phyloP scores from a whole-genome alignment of 2,329 filamentous ascomycete species.

The Grosmannia serpens region DNA sequence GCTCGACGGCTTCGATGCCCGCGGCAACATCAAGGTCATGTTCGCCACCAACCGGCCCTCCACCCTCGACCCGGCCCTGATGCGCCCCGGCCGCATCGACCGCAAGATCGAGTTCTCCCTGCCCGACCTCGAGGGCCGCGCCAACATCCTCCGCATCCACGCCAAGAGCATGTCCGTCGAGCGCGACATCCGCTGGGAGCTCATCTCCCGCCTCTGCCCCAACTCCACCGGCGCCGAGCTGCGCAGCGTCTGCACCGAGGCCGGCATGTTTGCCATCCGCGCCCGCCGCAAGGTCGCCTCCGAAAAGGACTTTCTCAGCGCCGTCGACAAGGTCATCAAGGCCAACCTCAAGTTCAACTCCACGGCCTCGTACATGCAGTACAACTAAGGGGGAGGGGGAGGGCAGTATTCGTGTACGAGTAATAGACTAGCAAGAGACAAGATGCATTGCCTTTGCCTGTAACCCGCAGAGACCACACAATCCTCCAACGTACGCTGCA shows the following conservation, averaged over 20 bases:
- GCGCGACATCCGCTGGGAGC: constrained; percentile 96
- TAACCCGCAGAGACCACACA: not conserved
- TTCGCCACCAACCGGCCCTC: constrained; percentile 99
- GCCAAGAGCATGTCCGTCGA: constrained; percentile 99
- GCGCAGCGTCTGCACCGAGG: constrained; percentile 92
- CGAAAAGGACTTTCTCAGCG: constrained; percentile 96
- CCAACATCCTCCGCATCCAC: constrained; percentile 96
- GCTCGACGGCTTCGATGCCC: constrained; percentile 96
- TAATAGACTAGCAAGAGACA: not conserved
- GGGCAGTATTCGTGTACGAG: not conserved
- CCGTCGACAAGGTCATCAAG: constrained; percentile 99
- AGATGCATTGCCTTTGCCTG: not conserved
- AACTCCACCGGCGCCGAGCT: constrained; percentile 96
- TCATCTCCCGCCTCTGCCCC: constrained; percentile 92
- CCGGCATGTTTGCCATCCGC: constrained; percentile 96
- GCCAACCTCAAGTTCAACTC: constrained; percentile 99
- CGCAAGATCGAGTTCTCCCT: constrained; percentile 98
- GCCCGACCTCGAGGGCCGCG: constrained; percentile 90
- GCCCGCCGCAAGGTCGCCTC: constrained; percentile 92
- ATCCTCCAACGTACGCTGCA: too few species aligned
- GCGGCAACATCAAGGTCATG: constrained; percentile 97
- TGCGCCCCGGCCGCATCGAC: constrained; percentile 94
- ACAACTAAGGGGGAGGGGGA: constrained; percentile 57
- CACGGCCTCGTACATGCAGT: constrained; percentile 96
- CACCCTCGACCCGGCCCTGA: constrained; percentile 87